Conservation (phyloP, 495 filamentous ascomycete genomes). For the Podospora comata region DNA sequence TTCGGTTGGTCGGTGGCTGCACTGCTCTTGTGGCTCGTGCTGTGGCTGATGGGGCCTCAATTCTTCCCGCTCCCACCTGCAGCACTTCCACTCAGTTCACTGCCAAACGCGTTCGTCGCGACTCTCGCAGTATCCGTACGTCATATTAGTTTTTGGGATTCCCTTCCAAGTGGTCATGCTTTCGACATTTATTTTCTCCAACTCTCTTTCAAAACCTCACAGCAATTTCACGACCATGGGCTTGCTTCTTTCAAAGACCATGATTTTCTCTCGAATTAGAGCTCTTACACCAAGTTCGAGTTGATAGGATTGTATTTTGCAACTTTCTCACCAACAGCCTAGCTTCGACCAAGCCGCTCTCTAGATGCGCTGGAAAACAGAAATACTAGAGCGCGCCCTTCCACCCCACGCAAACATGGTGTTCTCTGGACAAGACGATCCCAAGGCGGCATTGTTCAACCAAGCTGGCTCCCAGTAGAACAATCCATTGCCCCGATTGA, state of each 20-base stretch:
- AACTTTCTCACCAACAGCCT: background rate
- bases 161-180: no score
- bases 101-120: background rate
- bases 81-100: background rate
- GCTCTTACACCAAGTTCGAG: background rate
- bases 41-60: background rate
- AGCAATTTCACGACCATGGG: background rate
- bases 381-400: slow-evolving; percentile 33
- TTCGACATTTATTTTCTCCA: background rate
- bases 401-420: slow-evolving; percentile 43
- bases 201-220: background rate
- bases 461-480: slow-evolving; percentile 75
- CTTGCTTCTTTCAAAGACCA: no score
- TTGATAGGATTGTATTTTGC: background rate
- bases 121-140: background rate
- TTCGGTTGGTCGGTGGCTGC: slow-evolving; percentile 25
- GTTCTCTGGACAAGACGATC: slow-evolving; percentile 48
- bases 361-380: slow-evolving; percentile 32
- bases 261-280: background rate
- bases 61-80: background rate
- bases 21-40: background rate
- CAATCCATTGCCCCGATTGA: slow-evolving; percentile 52
- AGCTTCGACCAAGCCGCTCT: background rate
- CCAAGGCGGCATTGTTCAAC: slow-evolving; percentile 60
- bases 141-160: background rate